Evolutionary conservation across 371 early-diverging fungal genomes (phyloP), one percentile per base, ranked within the genome.

Genomic region (Zopfochytrium polystomum): DNA sequence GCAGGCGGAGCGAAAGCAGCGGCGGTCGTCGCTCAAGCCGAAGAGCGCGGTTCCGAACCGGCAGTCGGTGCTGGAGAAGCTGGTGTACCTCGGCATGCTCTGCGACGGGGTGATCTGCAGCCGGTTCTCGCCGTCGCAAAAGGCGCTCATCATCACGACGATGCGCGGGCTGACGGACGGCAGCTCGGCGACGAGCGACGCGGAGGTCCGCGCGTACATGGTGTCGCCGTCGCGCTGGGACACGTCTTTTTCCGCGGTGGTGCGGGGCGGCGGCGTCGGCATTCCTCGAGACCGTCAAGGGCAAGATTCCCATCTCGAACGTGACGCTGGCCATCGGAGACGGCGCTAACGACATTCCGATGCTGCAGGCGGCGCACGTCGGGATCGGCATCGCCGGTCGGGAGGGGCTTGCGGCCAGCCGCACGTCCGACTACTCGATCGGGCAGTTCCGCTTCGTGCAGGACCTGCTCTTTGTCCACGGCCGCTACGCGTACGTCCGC

Each of bases 51-150:
- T n/a, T n/a, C n/a, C n/a, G 20, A 22, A 7, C 13, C 13, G 15
- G 22, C 13, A 7, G 35, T 9, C 53, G 3, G 64, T 72, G 9
- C 76, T 77, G 20, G 76, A 80, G 30, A 63, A 77, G 47, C 66
- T 92, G 4, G 71, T 95, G 35, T 75, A 81, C 48, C 72, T 91
- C 1, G 87, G 92, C 0, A 80, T 88, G 15, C 63, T 78, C 27
- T 77, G 98, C 34, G 84, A 91, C 1, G 89, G 90, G 4, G 96
- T 99, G 1, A 92, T 99, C 18, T 96, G 96, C 62, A 96, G 99
- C 69, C 88, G 99, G 34, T 96, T 97, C 66, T 91, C 98, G 25
- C 99, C 99, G 4, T 93, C 96, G 4, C 99, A 99, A 75, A 99
- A 99, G 85, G 99, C 99, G 6, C 89, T 91, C 26, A 87, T 99